Evolutionary conservation across 768 basidiomycete species (phyloP), one percentile per base, ranked within the genome.

Genomic region (Lactarius vividus): DNA sequence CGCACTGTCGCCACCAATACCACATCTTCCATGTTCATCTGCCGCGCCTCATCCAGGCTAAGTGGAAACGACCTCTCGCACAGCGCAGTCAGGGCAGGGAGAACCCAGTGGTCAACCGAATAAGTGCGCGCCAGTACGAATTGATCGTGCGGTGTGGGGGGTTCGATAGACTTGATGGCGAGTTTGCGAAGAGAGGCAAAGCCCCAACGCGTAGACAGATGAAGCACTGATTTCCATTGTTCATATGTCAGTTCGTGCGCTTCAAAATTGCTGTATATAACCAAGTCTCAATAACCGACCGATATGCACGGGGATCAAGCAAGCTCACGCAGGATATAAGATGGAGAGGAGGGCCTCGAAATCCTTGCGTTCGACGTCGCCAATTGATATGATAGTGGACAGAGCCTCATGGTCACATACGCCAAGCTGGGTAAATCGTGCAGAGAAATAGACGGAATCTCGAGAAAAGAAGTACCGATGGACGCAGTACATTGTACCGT

Each of bases 171-270:
- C 5, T 13, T 49, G 15, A 63, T 4, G 2, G 65, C 65, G 1
- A 63, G 37, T 6, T 37, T 39, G 71, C 64, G 77, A 71, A 70
- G 74, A 61, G 59, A 68, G 56, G 67, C 73, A 63, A 68, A 75
- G 60, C 59, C 75, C 77, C 40, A 80, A 54, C 15, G 73, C 58
- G 72, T 68, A 18, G 74, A 70, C 42, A 73, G 58, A 31, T 69
- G 62, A 28, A 76, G 69, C 18, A 75, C 71, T 28, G 75, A 72
- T 7, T 68, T 64, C 72, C 76, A 75, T 23, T 70, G 64, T n/a
- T 71, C 69, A 15, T 63, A 71, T 26, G 57, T 28, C 16, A 65
- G 31, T 10, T 64, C 63, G 4, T 28, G 37, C 33, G 49, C 40
- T 18, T 61, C 37, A n/a, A 64, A 68, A 26, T 64, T 31, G 1